Percentiles rank a stretch among this genome's conserved stretches.
Evolutionary conservation across 768 basidiomycete species (phyloP).

Genomic region (Tylopilus balloui): DNA sequence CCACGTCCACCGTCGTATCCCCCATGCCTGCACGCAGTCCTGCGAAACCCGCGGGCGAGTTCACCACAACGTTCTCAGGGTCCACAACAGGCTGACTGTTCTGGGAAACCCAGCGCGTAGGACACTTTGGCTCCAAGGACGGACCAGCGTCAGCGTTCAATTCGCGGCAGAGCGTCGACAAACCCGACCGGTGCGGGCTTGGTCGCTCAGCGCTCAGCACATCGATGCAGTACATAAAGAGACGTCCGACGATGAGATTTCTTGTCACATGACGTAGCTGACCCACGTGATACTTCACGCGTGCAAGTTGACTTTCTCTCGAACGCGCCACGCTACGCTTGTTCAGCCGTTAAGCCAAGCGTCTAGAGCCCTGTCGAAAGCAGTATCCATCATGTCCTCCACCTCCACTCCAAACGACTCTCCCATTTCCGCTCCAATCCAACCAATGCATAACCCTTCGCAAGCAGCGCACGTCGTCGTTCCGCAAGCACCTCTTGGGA

Average conservation of each 20-base stretch:
- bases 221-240: neutral
- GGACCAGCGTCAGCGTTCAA: too few species aligned
- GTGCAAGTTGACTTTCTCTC: conserved; percentile 24
- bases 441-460: conserved; percentile 82
- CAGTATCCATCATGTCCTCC: conserved; percentile 46
- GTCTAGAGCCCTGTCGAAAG: neutral
- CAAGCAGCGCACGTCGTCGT: conserved; percentile 75
- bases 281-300: conserved; percentile 28
- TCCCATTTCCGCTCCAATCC: conserved; percentile 56
- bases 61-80: conserved; percentile 17
- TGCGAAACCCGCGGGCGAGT: conserved; percentile 24
- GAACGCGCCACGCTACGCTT: conserved; percentile 12
- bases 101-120: conserved; percentile 19
- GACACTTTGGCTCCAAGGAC: too few species aligned
- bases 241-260: too few species aligned
- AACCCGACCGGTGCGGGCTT: conserved; percentile 1
- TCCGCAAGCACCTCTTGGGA: conserved; percentile 78
- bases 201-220: neutral
- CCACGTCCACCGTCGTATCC: neutral
- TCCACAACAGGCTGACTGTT: conserved; percentile 7
- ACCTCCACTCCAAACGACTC: conserved; percentile 63
- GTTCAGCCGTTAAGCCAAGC: conserved; percentile 6
- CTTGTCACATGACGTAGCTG: conserved; percentile 10
- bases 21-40: too few species aligned
- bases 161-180: neutral